Base-by-base conservation (phyloP, 306 rosid species). In the Vigna nakashimae region DNA sequence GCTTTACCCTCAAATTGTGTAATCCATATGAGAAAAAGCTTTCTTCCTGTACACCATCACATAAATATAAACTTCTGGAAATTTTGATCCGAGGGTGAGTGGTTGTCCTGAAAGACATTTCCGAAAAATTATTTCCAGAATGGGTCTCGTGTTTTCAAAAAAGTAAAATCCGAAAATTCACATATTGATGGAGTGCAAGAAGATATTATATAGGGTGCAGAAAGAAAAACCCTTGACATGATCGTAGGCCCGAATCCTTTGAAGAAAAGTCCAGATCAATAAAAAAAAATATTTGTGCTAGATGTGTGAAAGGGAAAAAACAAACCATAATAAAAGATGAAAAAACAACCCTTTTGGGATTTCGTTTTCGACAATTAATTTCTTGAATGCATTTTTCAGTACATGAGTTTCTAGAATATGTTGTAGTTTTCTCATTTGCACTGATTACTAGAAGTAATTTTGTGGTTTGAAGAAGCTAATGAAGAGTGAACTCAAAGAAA, bases 401-500 rank as follows among this genome's bases (percentile, higher is more conserved):
- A 42, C 45, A 73, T 24, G 30, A 14, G 30, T 24, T 58, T 60
- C 34, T 60, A 11, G 30, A 43, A 6, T 11, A 45, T 17, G 46
- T 24, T 20, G 6, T 14, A 40, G 6, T 40, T 74, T 74, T 59
- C 32, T 74, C 32, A 43, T 16, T 28, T 45, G 78, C 6, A 58
- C 13, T 10, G 7, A 45, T 74, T 45, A 46, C 7, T 59, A 26
- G 3, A 16, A 16, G 24, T 34, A 58, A 9, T 59, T 57, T 43
- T 59, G 9, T n/a, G 34, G 12, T 45, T 26, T 43, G 11, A 59
- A 43, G 43, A 73, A 59, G 59, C 8, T 45, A 11, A 2, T 43
- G 34, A 28, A n/a, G 69, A 59, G 59, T 74, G 59, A 28, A 74
- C 17, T n/a, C 55, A 28, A 59, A 74, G 69, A 42, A 59, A 58